These are phyloP conservation scores for Colletotrichum limetticola DNA, from an alignment of 2,329 filamentous ascomycete genomes.

Conservation along the genomic window DNA sequence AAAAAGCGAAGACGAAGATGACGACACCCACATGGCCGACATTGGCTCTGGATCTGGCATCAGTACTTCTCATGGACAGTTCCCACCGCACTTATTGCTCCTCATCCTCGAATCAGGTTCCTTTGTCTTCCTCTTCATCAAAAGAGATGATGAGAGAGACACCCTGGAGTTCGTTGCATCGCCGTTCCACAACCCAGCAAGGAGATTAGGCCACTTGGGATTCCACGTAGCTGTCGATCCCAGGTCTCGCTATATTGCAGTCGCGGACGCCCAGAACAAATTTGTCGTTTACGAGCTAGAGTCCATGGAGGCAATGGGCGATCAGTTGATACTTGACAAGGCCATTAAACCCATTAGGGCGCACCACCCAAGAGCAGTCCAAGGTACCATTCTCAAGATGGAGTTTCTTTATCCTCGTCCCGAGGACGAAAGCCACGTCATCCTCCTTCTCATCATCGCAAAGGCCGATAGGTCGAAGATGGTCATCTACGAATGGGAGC, in stretches of 20 bases:
- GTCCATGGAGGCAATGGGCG: constrained; percentile 60
- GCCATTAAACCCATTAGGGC: constrained; percentile 68
- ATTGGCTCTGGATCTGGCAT: constrained; percentile 35
- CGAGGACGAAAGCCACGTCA: constrained; percentile 75
- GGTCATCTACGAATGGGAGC: constrained; percentile 70
- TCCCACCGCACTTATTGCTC: constrained; percentile 85
- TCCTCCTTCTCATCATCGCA: constrained; percentile 76
- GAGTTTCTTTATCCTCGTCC: constrained; percentile 82
- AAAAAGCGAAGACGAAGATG: constrained; percentile 54
- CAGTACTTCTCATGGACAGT: constrained; percentile 25
- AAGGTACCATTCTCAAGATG: constrained; percentile 85
- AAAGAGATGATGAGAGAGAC: constrained; percentile 50
- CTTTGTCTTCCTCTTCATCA: constrained; percentile 80
- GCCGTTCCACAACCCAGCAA: constrained; percentile 65
- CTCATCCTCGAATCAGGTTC: constrained; percentile 80
- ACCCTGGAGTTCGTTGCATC: constrained; percentile 70
- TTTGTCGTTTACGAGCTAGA: constrained; percentile 80
- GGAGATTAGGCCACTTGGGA: constrained; percentile 64
- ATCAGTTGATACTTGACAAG: constrained; percentile 57
- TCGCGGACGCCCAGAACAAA: constrained; percentile 75
- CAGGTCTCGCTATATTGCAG: constrained; percentile 73
- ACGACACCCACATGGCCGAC: constrained; percentile 46
- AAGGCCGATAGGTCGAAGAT: constrained; percentile 61
- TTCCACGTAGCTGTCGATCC: constrained; percentile 82
- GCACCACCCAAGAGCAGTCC: constrained; percentile 57